Conservation (phyloP, 345 rosid species). For the Psidium guajava region DNA sequence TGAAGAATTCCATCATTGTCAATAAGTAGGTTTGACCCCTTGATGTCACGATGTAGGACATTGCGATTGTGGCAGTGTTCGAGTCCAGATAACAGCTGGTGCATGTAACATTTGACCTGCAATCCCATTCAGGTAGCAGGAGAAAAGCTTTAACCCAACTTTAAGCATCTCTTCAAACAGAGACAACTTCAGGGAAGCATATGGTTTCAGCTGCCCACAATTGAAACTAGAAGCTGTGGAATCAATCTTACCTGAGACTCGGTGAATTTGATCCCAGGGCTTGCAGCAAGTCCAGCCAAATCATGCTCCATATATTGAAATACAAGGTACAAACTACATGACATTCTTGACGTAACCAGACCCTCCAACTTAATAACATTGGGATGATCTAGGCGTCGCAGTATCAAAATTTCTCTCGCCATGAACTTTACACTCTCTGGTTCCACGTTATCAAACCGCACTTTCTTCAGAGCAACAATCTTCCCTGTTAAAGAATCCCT, state of each 20-base stretch:
- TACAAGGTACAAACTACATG: slow-evolving; percentile 73
- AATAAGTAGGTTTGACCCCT: slow-evolving; percentile 79
- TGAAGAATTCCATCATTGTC: slow-evolving; percentile 60
- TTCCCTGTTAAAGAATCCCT: slow-evolving; percentile 63
- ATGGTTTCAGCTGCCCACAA: background rate
- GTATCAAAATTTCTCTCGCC: slow-evolving; percentile 73
- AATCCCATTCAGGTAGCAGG: background rate
- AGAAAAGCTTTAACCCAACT: background rate
- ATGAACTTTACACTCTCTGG: slow-evolving; percentile 82
- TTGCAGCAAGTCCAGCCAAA: slow-evolving; percentile 76
- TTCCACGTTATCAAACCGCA: slow-evolving; percentile 74
- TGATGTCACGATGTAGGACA: slow-evolving; percentile 74
- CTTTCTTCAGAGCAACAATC: slow-evolving; percentile 75
- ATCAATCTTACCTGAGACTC: slow-evolving; percentile 43
- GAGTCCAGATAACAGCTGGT: slow-evolving; percentile 60
- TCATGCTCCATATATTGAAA: slow-evolving; percentile 77
- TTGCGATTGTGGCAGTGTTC: slow-evolving; percentile 65
- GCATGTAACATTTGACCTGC: slow-evolving; percentile 71
- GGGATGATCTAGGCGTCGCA: slow-evolving; percentile 63
- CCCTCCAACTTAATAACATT: slow-evolving; percentile 73
- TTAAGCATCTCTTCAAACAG: background rate
- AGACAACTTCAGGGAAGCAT: background rate
- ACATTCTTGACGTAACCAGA: slow-evolving; percentile 74
- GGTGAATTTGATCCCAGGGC: slow-evolving; percentile 57
- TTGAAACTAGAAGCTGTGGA: background rate